Base-by-base conservation (phyloP, 2,329 filamentous ascomycete genomes). In the Trichoderma endophyticum region DNA sequence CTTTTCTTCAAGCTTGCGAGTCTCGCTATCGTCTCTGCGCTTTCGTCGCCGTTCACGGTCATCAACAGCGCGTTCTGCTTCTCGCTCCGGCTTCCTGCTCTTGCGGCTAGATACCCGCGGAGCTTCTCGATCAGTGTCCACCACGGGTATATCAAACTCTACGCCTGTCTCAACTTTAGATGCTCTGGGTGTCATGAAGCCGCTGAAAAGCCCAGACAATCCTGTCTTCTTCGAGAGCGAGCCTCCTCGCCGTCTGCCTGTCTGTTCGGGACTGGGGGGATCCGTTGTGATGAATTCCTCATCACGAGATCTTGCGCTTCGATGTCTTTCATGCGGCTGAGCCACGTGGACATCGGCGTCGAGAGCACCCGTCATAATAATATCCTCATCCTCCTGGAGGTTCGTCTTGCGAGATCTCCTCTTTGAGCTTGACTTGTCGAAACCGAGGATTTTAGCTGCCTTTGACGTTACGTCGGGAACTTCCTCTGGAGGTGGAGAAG, bases 391-490 rank as follows among this genome's bases (percentile, higher is more conserved):
- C 14, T 84, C 83, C 12, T 80, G 79, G 18, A 75, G 66, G 48
- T 76, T 74, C 8, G 73, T 51, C 74, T 84, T 89, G 70, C 87
- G 86, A 36, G 79, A 76, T 79, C 87, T 83, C 67, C 81, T 83
- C 74, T 80, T 83, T 74, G 80, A 81, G 57, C 77, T 78, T 15
- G 81, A 79, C 68, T 81, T 82, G 54, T 84, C 84, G 28, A 88
- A 75, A 83, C 94, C 89, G 3, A 96, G 89, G 67, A 95, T 82
- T 81, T 91, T 94, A 36, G 93, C 93, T 32, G 93, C 93, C 81
- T 97, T 97, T 60, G 89, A 87, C 8, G 91, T 87, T 78, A 93
- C 87, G 66, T 89, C 87, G 3, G 86, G 86, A 56, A 86, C 83
- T 36, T 92, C 89, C 34, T 94, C 93, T 2, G 91, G 89, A 9